These are phyloP conservation scores for Geotrichum cucujoidarum DNA, from an alignment of 1,139 yeast genomes.

Conservation along the genomic window DNA sequence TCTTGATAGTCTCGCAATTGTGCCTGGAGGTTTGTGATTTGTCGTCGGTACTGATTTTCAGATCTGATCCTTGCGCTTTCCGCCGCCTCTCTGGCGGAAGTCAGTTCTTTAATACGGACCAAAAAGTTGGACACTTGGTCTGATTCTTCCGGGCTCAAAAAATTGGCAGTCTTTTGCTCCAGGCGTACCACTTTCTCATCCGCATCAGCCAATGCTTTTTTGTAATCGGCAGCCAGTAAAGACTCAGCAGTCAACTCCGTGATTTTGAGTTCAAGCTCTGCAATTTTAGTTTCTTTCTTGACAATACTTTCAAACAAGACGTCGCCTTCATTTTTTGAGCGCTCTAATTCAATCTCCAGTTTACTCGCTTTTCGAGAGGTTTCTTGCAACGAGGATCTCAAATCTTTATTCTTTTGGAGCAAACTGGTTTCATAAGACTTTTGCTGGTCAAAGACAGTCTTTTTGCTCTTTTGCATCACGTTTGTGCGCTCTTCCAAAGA, in stretches of 20 bases:
- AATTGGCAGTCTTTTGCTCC: constrained; percentile 13
- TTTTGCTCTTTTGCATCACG: neutral
- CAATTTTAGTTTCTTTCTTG: constrained; percentile 21
- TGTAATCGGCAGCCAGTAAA: constrained; percentile 21
- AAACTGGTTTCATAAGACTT: constrained; percentile 12
- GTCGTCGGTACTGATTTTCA: constrained; percentile 18
- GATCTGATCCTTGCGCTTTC: constrained; percentile 20
- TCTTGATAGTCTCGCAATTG: constrained; percentile 20
- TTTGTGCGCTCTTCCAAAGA: neutral
- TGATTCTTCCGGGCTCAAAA: constrained; percentile 8
- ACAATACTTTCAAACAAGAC: constrained; percentile 14
- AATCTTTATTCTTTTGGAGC: constrained; percentile 28
- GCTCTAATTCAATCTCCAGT: constrained; percentile 24
- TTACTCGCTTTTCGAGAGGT: constrained; percentile 21
- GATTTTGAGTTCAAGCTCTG: constrained; percentile 27
- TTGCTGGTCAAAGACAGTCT: constrained; percentile 7
- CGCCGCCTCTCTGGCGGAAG: constrained; percentile 16
- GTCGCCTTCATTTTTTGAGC: constrained; percentile 25
- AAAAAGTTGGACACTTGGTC: constrained; percentile 7
- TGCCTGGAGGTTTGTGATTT: constrained; percentile 23
- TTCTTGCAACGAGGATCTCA: constrained; percentile 21
- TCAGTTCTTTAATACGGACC: constrained; percentile 8
- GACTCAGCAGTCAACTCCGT: constrained; percentile 22
- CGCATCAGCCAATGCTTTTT: constrained; percentile 24
- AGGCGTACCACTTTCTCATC: constrained; percentile 24